Evolutionary conservation across 228 moss, liverwort and hornwort genomes (phyloP), one percentile per base, ranked within the genome.

Genomic region (Sphagnum fallax): DNA sequence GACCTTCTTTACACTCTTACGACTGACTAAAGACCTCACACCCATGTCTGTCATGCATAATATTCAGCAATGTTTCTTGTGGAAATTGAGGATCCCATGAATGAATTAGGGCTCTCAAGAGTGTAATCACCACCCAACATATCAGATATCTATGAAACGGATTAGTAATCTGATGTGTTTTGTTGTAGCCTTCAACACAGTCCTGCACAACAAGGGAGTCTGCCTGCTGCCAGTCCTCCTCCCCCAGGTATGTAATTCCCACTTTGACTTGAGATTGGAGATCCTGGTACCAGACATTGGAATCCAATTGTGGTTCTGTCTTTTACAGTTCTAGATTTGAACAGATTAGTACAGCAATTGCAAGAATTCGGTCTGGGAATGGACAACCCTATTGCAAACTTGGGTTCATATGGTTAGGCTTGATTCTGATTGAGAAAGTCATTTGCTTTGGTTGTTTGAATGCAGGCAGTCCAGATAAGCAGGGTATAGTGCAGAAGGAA

Each of bases 391-490:
- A 14, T 1, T 58, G 57, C 32, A 55, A 55, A 55, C 63, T 13
- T 49, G 51, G 47, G 61, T 63, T 60, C 52, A 2, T 6, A 57
- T 53, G 14, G 75, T 62, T n/a, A 70, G 49, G 32, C 32, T 59
- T 11, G n/a, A 51, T 32, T 52, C 53, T 10, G 51, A 12, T 7
- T 55, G 7, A 12, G 9, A 7, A 7, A 55, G 7, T 49, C 18
- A 48, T 58, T 10, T 10, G 60, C 32, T 16, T 5, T 14, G 51
- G 11, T 50, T 15, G 6, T 18, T 10, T 5, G 60, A 11, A 10
- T 70, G 66, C 68, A 69, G 83, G 69, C 47, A 78, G 74, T 64
- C 79, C 78, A 53, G 73, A 64, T 14, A 75, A 65, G 4, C 72
- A 67, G 59, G 77, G 51, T 4, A 71, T 52, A 0, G 57, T 64